These are phyloP conservation scores for Diaporthe citrichinensis DNA, from an alignment of 2,329 filamentous ascomycete genomes.

Conservation along the genomic window DNA sequence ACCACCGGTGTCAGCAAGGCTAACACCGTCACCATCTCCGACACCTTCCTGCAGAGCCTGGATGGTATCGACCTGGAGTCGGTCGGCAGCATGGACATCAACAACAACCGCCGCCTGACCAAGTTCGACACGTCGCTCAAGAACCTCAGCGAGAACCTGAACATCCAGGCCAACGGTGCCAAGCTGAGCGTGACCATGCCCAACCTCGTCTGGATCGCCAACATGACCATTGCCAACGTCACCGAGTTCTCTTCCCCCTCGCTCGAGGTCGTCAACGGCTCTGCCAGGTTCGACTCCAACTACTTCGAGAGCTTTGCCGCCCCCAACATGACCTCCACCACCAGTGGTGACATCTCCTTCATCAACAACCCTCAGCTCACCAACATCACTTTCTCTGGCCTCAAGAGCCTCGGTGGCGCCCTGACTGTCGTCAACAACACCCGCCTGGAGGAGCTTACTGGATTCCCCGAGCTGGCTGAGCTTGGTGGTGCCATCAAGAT, in stretches of 20 bases:
- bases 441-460: slow-evolving; percentile 72
- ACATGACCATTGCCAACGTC: slow-evolving; percentile 87
- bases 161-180: slow-evolving; percentile 84
- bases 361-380: slow-evolving; percentile 72
- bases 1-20: slow-evolving; percentile 75
- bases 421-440: slow-evolving; percentile 95
- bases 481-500: slow-evolving; percentile 88
- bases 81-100: slow-evolving; percentile 83
- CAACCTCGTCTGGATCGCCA: slow-evolving; percentile 82
- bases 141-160: slow-evolving; percentile 79
- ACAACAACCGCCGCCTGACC: slow-evolving; percentile 89
- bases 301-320: slow-evolving; percentile 72
- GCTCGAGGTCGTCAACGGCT: slow-evolving; percentile 80
- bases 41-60: slow-evolving; percentile 86
- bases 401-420: slow-evolving; percentile 81
- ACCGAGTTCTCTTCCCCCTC: slow-evolving; percentile 80
- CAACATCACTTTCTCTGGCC: slow-evolving; percentile 82
- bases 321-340: slow-evolving; percentile 79
- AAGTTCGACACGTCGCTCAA: slow-evolving; percentile 82
- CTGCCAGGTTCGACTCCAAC: slow-evolving; percentile 89
- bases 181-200: slow-evolving; percentile 80
- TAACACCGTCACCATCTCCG: slow-evolving; percentile 79
- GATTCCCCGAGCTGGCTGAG: slow-evolving; percentile 76
- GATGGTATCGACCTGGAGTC: slow-evolving; percentile 84
- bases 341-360: slow-evolving; percentile 72